These are phyloP conservation scores for Rugosomyces carneus DNA, from an alignment of 1,284 basidiomycete genomes.

Conservation along the genomic window DNA sequence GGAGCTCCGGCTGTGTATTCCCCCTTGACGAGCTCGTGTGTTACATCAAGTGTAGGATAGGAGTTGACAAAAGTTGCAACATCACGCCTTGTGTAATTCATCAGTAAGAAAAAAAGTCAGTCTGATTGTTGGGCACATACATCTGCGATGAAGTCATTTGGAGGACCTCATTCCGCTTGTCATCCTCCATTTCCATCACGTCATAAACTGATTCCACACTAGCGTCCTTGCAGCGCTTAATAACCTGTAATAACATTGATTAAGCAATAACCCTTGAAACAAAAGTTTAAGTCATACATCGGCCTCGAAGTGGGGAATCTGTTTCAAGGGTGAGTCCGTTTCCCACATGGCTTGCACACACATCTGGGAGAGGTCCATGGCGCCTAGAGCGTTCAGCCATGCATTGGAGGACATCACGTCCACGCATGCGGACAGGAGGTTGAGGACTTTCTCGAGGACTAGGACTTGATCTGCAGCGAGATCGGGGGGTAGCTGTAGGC, in stretches of 20 bases:
- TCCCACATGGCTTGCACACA: constrained; percentile 99
- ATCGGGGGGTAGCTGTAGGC: constrained; percentile 87
- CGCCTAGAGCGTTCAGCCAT: constrained; percentile 89
- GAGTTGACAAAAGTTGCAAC: constrained; percentile 94
- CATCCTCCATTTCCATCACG: constrained; percentile 96
- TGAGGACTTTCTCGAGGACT: constrained; percentile 87
- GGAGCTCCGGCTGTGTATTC: constrained; percentile 82
- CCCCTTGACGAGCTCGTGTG: constrained; percentile 75
- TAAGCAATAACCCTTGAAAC: background rate
- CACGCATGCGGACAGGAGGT: constrained; percentile 87
- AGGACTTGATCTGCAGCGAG: constrained; percentile 86
- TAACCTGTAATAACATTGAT: constrained; percentile 38
- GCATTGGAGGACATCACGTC: constrained; percentile 98
- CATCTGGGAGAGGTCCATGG: constrained; percentile 99
- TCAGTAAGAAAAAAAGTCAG: constrained; percentile 1
- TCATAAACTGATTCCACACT: constrained; percentile 88
- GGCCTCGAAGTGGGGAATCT: constrained; percentile 92
- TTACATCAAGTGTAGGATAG: constrained; percentile 89
- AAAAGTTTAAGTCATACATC: constrained; percentile 46
- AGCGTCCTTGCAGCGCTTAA: constrained; percentile 81
- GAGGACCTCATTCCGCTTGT: constrained; percentile 74
- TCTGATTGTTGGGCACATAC: constrained; percentile 36
- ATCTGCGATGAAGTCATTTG: constrained; percentile 86
- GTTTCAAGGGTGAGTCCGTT: constrained; percentile 88
- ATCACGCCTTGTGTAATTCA: constrained; percentile 57